Percentiles rank a stretch among this genome's conserved stretches.
Evolutionary conservation across 2,329 filamentous ascomycete genomes (phyloP).

Genomic region (Fonsecaea pedrosoi): DNA sequence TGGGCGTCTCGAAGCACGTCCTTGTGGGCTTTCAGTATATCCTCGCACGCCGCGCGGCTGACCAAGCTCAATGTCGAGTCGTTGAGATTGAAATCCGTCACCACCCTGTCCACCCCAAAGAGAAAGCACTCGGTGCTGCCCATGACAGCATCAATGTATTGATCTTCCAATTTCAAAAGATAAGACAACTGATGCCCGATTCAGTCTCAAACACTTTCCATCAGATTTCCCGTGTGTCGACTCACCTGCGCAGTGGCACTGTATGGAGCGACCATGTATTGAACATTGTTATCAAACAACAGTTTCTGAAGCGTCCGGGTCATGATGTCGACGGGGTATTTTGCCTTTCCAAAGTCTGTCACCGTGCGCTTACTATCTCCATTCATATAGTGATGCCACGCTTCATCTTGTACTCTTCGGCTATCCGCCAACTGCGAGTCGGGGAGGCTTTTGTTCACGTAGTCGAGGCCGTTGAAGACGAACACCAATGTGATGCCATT

Average conservation of each 20-base stretch:
- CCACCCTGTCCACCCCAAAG: constrained; percentile 79
- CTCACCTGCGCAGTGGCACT: constrained; percentile 84
- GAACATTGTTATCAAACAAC: constrained; percentile 70
- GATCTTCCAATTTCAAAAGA: constrained; percentile 64
- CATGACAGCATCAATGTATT: constrained; percentile 76
- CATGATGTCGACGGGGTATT: constrained; percentile 63
- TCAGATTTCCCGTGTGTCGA: constrained; percentile 21
- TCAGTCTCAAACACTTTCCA: constrained; percentile 10
- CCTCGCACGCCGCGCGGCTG: constrained; percentile 72
- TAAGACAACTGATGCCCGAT: constrained; percentile 65
- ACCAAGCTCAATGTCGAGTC: constrained; percentile 67
- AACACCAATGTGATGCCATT: constrained; percentile 80
- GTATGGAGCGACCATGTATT: constrained; percentile 85
- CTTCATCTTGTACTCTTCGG: constrained; percentile 73
- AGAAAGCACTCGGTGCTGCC: constrained; percentile 84
- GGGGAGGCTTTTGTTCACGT: constrained; percentile 74
- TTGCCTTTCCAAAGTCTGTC: constrained; percentile 78
- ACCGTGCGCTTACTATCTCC: constrained; percentile 76
- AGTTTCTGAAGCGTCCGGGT: constrained; percentile 78
- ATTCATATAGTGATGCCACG: constrained; percentile 86
- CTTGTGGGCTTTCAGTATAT: constrained; percentile 49
- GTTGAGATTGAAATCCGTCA: constrained; percentile 65
- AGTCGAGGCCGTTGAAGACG: constrained; percentile 86
- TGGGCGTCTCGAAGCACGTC: constrained; percentile 68
- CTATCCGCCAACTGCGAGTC: constrained; percentile 63